phyloP scores from a whole-genome alignment of 176 grass and related monocot species.

The Zoysia japonica region DNA sequence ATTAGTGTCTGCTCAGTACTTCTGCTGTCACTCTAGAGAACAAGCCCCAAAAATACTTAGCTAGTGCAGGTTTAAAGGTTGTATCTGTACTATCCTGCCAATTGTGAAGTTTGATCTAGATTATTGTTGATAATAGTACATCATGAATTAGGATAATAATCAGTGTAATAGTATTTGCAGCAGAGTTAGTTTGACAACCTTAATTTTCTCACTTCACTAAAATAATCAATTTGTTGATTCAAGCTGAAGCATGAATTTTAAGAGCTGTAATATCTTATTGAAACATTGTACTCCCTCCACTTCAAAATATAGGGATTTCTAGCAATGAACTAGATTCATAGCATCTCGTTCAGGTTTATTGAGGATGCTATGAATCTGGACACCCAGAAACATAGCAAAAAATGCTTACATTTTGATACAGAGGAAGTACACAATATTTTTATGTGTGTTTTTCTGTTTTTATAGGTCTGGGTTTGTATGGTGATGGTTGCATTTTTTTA shows the following conservation, averaged over 20 bases:
- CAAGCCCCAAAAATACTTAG: neutral
- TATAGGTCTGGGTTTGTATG: neutral
- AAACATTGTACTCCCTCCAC: neutral
- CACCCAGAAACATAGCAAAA: too few species aligned
- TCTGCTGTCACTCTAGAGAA: neutral
- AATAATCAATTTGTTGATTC: constrained; percentile 3
- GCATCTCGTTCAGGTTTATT: too few species aligned
- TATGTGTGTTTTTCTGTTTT: neutral
- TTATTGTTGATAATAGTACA: neutral
- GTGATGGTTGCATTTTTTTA: neutral
- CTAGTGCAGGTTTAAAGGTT: neutral
- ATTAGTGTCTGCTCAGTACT: neutral
- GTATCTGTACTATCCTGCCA: neutral
- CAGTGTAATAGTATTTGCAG: neutral
- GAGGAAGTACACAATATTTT: neutral
- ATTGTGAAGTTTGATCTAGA: neutral
- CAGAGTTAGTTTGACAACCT: neutral
- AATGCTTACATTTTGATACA: too few species aligned
- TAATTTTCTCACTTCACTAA: neutral
- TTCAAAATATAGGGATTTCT: too few species aligned
- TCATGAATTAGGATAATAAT: neutral
- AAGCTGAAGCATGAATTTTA: constrained; percentile 9
- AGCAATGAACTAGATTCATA: too few species aligned
- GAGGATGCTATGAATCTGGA: too few species aligned
- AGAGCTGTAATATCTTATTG: neutral